A percentile compares a stretch with the other conserved stretches of the same genome.
Conservation (phyloP, 306 rosid genomes). For the Sesbania bispinosa region DNA sequence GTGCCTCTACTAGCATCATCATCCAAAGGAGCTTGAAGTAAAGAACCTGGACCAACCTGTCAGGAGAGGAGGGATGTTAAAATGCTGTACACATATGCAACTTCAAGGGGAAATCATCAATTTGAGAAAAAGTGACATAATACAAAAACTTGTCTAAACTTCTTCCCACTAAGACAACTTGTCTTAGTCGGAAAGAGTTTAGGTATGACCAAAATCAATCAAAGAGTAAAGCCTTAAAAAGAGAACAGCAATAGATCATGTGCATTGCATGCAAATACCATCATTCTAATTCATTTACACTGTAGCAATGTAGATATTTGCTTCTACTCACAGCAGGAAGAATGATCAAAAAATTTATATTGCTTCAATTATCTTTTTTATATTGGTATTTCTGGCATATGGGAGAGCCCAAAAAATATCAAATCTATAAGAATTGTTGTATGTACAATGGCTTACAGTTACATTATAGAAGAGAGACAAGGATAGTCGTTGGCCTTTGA, state of each 20-base stretch:
- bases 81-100: constrained; percentile 5
- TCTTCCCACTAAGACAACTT: too few relatives aligned
- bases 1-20: constrained; percentile 61
- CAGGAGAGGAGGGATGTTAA: constrained; percentile 21
- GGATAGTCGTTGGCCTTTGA: constrained; percentile 89
- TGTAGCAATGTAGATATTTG: not conserved
- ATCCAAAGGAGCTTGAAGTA: constrained; percentile 95
- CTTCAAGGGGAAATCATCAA: not conserved
- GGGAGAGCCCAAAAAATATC: constrained; percentile 4
- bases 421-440: not conserved
- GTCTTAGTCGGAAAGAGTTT: not conserved
- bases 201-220: not conserved
- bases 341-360: constrained; percentile 9
- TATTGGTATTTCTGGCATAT: constrained; percentile 17
- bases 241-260: not conserved
- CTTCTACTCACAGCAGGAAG: not conserved
- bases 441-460: constrained; percentile 64
- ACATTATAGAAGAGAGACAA: constrained; percentile 97
- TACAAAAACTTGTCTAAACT: not conserved
- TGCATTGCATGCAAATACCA: constrained; percentile 13
- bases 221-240: constrained; percentile 17
- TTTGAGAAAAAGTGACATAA: constrained; percentile 1
- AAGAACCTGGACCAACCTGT: constrained; percentile 93
- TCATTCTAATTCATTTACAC: constrained; percentile 9
- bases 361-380: constrained; percentile 4